These are phyloP conservation scores for Annona squamosa DNA, from an alignment of 164 flowering plant genomes.

Conservation along the genomic window DNA sequence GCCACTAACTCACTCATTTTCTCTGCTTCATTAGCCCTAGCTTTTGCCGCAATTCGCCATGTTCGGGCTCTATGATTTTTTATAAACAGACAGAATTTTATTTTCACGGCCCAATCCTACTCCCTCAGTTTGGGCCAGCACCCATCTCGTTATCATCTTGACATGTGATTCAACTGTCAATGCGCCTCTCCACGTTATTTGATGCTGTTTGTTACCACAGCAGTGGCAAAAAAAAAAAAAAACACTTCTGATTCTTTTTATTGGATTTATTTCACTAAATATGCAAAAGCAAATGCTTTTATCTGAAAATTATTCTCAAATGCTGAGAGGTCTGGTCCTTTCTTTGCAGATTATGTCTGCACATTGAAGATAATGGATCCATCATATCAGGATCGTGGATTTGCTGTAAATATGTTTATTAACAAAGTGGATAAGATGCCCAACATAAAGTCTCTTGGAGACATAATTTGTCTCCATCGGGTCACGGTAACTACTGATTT, in stretches of 20 bases:
- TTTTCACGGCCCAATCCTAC: too few relatives aligned
- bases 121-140: too few relatives aligned
- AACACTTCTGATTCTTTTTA: not conserved
- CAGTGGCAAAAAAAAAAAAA: not conserved
- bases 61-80: too few relatives aligned
- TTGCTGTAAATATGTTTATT: constrained; percentile 46
- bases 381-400: constrained; percentile 33
- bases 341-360: constrained; percentile 42
- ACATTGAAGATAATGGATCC: constrained; percentile 46
- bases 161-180: too few relatives aligned
- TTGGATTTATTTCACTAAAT: not conserved
- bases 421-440: constrained; percentile 47
- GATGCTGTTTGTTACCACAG: not conserved
- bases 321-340: not conserved
- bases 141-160: too few relatives aligned
- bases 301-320: not conserved
- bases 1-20: not conserved
- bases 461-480: constrained; percentile 43
- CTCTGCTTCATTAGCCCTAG: not conserved
- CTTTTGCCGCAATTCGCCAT: too few relatives aligned
- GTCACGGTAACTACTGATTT: constrained; percentile 37
- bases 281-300: not conserved
- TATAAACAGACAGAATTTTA: too few relatives aligned
- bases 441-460: constrained; percentile 37
- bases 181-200: too few relatives aligned